A percentile compares a stretch with the other conserved stretches of the same genome.
Evolutionary conservation across 1,139 yeast genomes (phyloP).

Genomic region (Meyerozyma guilliermondii): DNA sequence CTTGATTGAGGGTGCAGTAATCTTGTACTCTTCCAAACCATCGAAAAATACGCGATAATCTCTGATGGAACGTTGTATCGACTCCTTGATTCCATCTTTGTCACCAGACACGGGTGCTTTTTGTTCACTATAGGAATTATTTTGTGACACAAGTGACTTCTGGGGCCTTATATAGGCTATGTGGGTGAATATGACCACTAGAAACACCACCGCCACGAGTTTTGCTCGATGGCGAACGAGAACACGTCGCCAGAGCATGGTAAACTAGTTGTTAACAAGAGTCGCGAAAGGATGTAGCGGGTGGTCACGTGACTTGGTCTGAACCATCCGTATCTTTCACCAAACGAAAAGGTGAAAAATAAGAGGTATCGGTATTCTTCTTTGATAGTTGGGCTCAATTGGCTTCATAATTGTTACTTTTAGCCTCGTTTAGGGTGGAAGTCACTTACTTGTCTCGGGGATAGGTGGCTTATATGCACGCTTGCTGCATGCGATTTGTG

Average conservation of each 20-base stretch:
- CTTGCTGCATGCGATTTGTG: neutral
- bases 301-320: neutral
- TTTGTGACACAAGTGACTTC: neutral
- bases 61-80: constrained; percentile 10
- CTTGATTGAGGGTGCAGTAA: constrained; percentile 29
- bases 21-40: constrained; percentile 23
- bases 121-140: neutral
- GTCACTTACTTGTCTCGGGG: too few species aligned
- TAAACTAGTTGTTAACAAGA: neutral
- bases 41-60: constrained; percentile 31
- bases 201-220: neutral
- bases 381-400: neutral
- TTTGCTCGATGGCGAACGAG: constrained; percentile 1
- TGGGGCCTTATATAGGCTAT: neutral
- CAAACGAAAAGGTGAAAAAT: too few species aligned
- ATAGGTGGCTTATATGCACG: neutral
- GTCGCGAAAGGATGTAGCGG: too few species aligned
- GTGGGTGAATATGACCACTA: neutral
- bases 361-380: too few species aligned
- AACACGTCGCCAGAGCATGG: neutral
- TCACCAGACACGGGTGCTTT: neutral
- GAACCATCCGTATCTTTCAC: too few species aligned
- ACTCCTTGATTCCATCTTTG: neutral
- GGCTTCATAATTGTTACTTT: too few species aligned
- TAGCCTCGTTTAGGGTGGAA: too few species aligned